Evolutionary conservation across 331 rosid species (phyloP).

Genomic region (Cucumis variabilis): DNA sequence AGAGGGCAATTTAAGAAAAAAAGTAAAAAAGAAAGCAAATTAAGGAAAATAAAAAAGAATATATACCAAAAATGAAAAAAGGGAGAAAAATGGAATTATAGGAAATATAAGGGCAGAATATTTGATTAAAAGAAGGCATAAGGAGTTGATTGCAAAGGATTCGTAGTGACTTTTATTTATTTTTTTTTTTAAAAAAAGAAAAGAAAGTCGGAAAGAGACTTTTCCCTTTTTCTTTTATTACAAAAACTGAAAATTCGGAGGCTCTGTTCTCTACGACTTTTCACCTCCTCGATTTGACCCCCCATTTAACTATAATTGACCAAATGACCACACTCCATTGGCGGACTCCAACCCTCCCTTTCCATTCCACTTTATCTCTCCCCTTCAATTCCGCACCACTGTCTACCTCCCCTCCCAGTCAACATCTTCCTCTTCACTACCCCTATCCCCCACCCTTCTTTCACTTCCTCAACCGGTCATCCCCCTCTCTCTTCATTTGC

Average conservation of each 20-base stretch:
- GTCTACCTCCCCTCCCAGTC: constrained; percentile 37
- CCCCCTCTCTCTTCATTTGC: constrained; percentile 42
- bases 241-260: constrained; percentile 27
- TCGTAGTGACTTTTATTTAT: background rate
- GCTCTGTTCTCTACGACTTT: constrained; percentile 26
- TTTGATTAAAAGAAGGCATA: background rate
- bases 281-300: constrained; percentile 36
- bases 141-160: background rate
- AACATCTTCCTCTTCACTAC: background rate
- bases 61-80: background rate
- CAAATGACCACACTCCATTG: constrained; percentile 38
- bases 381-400: constrained; percentile 38
- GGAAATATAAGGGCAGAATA: background rate
- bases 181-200: background rate
- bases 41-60: background rate
- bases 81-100: background rate
- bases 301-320: constrained; percentile 30
- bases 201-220: constrained; percentile 6
- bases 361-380: constrained; percentile 48
- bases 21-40: background rate
- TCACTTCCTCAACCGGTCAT: constrained; percentile 46
- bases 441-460: background rate
- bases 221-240: background rate
- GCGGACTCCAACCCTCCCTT: constrained; percentile 49
- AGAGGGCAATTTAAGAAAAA: no score